Percentiles rank a stretch among this genome's conserved stretches.
These are phyloP conservation scores for Aspergillus piperis DNA, from an alignment of 2,329 filamentous ascomycete genomes.

Conservation along the genomic window DNA sequence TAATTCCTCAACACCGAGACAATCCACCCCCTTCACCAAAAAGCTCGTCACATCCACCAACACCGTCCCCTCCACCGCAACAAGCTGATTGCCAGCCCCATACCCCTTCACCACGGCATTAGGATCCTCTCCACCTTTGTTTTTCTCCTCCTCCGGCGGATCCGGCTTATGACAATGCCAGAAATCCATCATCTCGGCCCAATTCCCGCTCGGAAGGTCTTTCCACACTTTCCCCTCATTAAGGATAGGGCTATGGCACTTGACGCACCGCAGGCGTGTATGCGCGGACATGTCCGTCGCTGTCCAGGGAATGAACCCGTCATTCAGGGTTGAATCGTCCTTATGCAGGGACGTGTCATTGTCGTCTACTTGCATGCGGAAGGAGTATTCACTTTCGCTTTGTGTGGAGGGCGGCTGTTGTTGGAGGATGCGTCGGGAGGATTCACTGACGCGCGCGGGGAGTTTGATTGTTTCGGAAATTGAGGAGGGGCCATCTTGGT, in stretches of 20 bases:
- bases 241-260: constrained; percentile 34
- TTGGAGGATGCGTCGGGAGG: constrained; percentile 26
- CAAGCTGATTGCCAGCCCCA: constrained; percentile 74
- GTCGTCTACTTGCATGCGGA: constrained; percentile 55
- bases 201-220: constrained; percentile 92
- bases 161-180: constrained; percentile 98
- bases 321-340: constrained; percentile 2
- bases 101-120: constrained; percentile 69
- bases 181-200: constrained; percentile 99
- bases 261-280: constrained; percentile 41
- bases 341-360: constrained; percentile 15
- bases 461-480: constrained; percentile 48
- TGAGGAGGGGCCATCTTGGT: constrained; percentile 16
- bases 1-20: constrained; percentile 42
- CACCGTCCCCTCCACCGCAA: constrained; percentile 65
- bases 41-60: constrained; percentile 82
- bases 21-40: constrained; percentile 69
- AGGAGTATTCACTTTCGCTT: constrained; percentile 45
- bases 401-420: neutral
- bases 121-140: constrained; percentile 39
- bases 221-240: constrained; percentile 66
- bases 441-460: constrained; percentile 42
- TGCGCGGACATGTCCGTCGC: constrained; percentile 38
- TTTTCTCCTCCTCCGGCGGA: constrained; percentile 46
- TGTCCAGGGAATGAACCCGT: constrained; percentile 42